Base-by-base conservation (phyloP, 805 yeast species). In the Naumovozyma castellii region DNA sequence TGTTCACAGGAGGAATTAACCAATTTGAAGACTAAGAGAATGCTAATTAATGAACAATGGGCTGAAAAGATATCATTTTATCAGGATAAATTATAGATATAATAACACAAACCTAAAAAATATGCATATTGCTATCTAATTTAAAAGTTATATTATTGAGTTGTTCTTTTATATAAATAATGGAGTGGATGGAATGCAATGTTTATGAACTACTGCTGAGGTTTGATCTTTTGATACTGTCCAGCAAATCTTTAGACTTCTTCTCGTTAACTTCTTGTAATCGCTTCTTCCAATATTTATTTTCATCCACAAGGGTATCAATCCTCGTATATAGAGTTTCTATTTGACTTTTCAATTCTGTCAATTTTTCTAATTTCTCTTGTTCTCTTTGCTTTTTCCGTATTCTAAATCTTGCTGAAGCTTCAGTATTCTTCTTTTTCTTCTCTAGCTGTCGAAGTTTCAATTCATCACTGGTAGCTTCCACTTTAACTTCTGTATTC, bases 331-430 rank as follows among this genome's bases (percentile, higher is more conserved):
- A 44, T 15, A 54, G 50, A 18, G 43, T 42, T 13, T 43, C 38
- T 13, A 59, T 48, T 29, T 50, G 49, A 18, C 30, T 8, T 14
- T 54, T 50, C 28, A 57, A 36, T 19, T 43, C 45, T 15, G 46
- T 37, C 20, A 53, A 42, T 43, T 50, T 49, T 12, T 35, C 38
- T 19, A 48, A 32, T 19, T 50, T 58, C 29, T 50, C 56, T 17
- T 43, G 43, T 32, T 52, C 53, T 34, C 50, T 45, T 32, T 51
- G 49, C 43, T 56, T 55, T 42, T 54, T 49, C 29, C 61, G 51
- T 57, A 86, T 75, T 47, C 98, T 73, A 69, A 90, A 90, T 44
- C 97, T 71, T 3, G 97, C 97, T 16, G 90, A 78, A 1, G 98
- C 97, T 1, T 92, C 95, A 0, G 96, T 87, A 64, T 87, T 88